phyloP scores from a whole-genome alignment of 208 protist species.

The Wallacemonas rigidus region DNA sequence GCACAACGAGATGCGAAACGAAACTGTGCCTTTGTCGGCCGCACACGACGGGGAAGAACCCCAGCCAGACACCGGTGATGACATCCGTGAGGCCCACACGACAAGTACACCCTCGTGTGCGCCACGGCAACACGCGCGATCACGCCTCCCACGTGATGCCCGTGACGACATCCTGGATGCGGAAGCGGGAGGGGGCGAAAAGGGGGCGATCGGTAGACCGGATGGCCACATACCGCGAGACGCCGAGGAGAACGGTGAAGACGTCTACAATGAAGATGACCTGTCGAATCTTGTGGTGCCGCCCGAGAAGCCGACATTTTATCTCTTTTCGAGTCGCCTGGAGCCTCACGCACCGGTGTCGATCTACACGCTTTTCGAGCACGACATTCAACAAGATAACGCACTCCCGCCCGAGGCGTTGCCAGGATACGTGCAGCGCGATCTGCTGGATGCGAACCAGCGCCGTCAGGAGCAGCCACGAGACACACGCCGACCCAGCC shows the following conservation, averaged over 20 bases:
- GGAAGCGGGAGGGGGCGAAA: conserved; percentile 15
- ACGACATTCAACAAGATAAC: conserved; percentile 13
- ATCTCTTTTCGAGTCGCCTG: conserved; percentile 38
- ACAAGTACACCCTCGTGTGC: too few relatives aligned
- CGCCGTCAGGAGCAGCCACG: conserved; percentile 31
- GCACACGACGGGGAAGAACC: too few relatives aligned
- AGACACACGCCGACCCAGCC: conserved; percentile 23
- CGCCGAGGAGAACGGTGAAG: conserved; percentile 24
- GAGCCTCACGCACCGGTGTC: conserved; percentile 41
- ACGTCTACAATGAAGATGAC: conserved; percentile 24
- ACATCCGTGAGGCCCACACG: too few relatives aligned
- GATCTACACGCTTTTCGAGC: conserved; percentile 34
- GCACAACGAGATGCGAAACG: too few relatives aligned
- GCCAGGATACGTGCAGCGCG: conserved; percentile 35
- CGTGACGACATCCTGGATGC: not conserved
- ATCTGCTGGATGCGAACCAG: conserved; percentile 31
- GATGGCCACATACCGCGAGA: conserved; percentile 36
- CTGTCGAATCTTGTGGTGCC: conserved; percentile 21
- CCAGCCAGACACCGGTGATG: too few relatives aligned
- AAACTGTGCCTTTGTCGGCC: too few relatives aligned
- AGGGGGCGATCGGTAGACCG: conserved; percentile 28
- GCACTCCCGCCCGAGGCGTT: not conserved
- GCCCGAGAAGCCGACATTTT: conserved; percentile 33
- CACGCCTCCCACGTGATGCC: not conserved
- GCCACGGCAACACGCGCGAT: too few relatives aligned